These are phyloP conservation scores for Penicillium sp. DNA, from an alignment of 2,329 filamentous ascomycete genomes.

Conservation along the genomic window DNA sequence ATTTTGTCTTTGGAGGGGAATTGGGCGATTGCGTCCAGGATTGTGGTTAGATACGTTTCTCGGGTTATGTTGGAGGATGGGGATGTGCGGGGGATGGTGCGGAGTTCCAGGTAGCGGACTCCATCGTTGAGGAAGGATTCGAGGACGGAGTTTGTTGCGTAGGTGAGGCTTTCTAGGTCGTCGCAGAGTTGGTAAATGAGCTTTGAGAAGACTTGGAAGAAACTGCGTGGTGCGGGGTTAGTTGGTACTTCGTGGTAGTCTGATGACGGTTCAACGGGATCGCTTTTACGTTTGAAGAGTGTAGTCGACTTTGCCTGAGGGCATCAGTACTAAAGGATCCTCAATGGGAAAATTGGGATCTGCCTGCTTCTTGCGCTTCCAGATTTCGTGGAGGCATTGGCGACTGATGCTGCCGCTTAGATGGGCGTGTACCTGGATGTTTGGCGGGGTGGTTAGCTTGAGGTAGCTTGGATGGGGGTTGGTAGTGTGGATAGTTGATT, in stretches of 20 bases:
- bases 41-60: slow-evolving; percentile 67
- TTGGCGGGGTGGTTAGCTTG: slow-evolving; percentile 13
- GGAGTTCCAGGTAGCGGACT: slow-evolving; percentile 77
- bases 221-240: slow-evolving; percentile 54
- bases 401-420: slow-evolving; percentile 79
- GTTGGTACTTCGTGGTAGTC: too few relatives aligned
- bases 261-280: not conserved
- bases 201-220: slow-evolving; percentile 78
- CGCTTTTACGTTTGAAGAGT: slow-evolving; percentile 71
- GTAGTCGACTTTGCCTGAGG: slow-evolving; percentile 72
- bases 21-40: slow-evolving; percentile 67
- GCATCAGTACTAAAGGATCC: slow-evolving; percentile 73
- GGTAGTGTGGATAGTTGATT: not conserved
- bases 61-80: slow-evolving; percentile 61
- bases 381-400: slow-evolving; percentile 75
- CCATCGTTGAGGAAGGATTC: slow-evolving; percentile 71
- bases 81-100: slow-evolving; percentile 76
- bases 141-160: slow-evolving; percentile 70
- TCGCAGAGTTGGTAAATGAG: slow-evolving; percentile 80
- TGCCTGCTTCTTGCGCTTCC: slow-evolving; percentile 63
- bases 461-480: not conserved
- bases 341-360: slow-evolving; percentile 62
- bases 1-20: slow-evolving; percentile 58
- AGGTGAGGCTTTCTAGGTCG: slow-evolving; percentile 63
- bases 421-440: slow-evolving; percentile 74